Evolutionary conservation across 225 moss, liverwort and hornwort genomes (phyloP).

Genomic region (Pleurozium schreberi): DNA sequence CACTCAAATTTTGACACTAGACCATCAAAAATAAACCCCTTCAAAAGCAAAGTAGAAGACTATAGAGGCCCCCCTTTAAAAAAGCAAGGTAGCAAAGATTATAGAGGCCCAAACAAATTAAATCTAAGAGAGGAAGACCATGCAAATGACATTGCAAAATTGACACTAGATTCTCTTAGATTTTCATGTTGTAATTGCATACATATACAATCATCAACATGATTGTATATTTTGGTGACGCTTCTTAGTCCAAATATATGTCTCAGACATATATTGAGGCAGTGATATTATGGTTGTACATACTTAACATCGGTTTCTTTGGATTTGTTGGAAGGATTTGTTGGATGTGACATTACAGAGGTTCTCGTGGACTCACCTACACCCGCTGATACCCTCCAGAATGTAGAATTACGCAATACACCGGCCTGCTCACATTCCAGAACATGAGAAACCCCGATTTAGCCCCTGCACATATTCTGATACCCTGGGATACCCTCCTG

Average conservation of each 20-base stretch:
- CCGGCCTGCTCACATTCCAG: not conserved
- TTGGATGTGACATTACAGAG: not conserved
- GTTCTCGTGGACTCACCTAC: not conserved
- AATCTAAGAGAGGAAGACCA: too few species aligned
- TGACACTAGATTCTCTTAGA: not conserved
- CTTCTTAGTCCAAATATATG: too few species aligned
- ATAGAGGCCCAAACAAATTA: fast-evolving
- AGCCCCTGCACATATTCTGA: too few species aligned
- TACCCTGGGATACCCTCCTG: not conserved
- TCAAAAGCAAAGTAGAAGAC: not conserved
- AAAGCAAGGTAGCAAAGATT: not conserved
- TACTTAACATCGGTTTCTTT: not conserved
- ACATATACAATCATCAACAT: not conserved
- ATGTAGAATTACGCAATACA: not conserved
- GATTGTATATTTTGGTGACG: fast-evolving
- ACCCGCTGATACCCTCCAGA: too few species aligned
- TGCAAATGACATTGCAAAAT: not conserved
- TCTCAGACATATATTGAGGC: not conserved
- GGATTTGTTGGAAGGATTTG: too few species aligned
- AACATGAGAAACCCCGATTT: not conserved
- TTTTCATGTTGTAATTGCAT: not conserved
- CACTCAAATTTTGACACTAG: not conserved
- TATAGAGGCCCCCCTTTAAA: too few species aligned
- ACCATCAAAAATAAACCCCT: not conserved
- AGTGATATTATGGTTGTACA: not conserved